These are phyloP conservation scores for Metschnikowia amazonensis DNA, from an alignment of 805 yeast genomes.

Conservation along the genomic window DNA sequence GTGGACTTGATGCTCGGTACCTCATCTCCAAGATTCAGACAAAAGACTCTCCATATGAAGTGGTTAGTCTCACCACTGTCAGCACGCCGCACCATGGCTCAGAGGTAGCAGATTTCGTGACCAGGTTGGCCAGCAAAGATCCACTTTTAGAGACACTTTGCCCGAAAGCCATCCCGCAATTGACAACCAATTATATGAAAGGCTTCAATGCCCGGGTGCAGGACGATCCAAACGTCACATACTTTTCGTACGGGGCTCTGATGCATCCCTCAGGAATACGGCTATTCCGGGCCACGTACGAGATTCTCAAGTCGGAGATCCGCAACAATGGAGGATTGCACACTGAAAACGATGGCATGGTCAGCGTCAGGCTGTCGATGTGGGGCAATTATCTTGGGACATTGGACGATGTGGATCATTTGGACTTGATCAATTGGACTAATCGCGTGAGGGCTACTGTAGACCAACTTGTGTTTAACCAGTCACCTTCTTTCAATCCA, in stretches of 20 bases:
- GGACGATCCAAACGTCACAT: constrained; percentile 60
- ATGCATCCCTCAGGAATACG: constrained; percentile 61
- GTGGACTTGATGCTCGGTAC: constrained; percentile 83
- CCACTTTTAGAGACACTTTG: constrained; percentile 18
- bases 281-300: constrained; percentile 63
- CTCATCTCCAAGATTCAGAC: constrained; percentile 52
- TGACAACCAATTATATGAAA: constrained; percentile 54
- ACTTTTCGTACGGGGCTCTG: constrained; percentile 81
- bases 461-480: constrained; percentile 28
- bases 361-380: constrained; percentile 67
- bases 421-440: constrained; percentile 84
- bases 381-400: constrained; percentile 89
- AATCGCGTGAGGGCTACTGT: constrained; percentile 43
- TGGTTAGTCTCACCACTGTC: constrained; percentile 75
- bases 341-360: constrained; percentile 81
- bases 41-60: constrained; percentile 43
- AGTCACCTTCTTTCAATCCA: constrained; percentile 52
- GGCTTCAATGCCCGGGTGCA: constrained; percentile 50
- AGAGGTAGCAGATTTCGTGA: constrained; percentile 70
- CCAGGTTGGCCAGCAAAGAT: constrained; percentile 28
- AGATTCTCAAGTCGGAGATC: constrained; percentile 41
- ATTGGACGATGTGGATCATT: constrained; percentile 72
- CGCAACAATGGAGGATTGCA: constrained; percentile 23
- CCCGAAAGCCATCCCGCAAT: constrained; percentile 50
- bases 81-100: constrained; percentile 90